Base-by-base conservation (phyloP, 116 monocot species). In the Posidonia oceanica region DNA sequence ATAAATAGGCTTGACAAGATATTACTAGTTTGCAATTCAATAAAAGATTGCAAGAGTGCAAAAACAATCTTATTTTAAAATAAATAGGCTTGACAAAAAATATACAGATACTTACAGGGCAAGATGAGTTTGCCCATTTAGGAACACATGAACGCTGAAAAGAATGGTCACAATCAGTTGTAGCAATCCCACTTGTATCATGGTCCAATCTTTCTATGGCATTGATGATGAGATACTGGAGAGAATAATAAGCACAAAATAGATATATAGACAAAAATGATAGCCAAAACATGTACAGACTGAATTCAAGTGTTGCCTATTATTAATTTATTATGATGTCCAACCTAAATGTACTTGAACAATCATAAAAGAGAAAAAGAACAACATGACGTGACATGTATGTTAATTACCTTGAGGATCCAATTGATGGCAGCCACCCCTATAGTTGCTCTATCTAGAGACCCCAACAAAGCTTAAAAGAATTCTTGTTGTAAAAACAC, bases 391-490 rank as follows among this genome's bases (percentile, higher is more conserved):
- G 17, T n/a, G 15, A 41, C 0, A 66, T 10, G 7, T 0, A 39
- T 36, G 12, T 53, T 29, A 15, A 53, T 76, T 78, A 97, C 97
- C 93, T 92, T 97, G 57, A 97, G 81, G 79, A 97, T 91, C 97
- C 97, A 97, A 64, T 97, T 97, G 76, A 97, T 85, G 66, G 93
- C 97, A 71, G 92, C 87, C 66, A 93, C 97, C 67, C 97, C 93
- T 58, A 85, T 76, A 48, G 81, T 75, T 36, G 89, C 79, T 67
- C 70, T 79, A 74, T 85, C 83, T 80, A 74, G 92, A 91, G 67
- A 92, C 80, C 71, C 97, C 92, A 80, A 97, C 87, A 44, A 92
- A 92, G 72, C 68, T 83, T 70, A 97, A 54, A 40, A 97, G 82
- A 65, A 93, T 77, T 41, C 79, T 77, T 69, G 97, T 97, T 23